phyloP scores from a whole-genome alignment of 345 rosid genomes.

The Rhodamnia argentea region DNA sequence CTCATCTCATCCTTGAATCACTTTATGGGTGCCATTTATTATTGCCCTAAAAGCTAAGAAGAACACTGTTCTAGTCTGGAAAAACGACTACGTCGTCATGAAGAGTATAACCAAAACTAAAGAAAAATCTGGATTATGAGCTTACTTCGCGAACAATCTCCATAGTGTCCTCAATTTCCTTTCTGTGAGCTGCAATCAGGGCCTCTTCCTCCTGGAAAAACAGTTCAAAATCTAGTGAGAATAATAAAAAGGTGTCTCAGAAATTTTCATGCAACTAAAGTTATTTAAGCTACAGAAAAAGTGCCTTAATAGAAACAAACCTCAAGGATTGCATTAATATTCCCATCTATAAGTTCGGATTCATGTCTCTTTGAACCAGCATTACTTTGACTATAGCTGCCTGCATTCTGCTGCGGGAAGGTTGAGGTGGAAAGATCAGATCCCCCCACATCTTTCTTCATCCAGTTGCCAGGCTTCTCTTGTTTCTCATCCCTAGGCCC shows the following conservation, averaged over 20 bases:
- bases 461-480: constrained; percentile 43
- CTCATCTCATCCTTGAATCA: background rate
- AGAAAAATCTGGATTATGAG: background rate
- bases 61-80: background rate
- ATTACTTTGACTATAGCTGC: constrained; percentile 30
- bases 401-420: constrained; percentile 28
- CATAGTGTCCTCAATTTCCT: constrained; percentile 99
- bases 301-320: constrained; percentile 21
- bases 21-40: background rate
- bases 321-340: constrained; percentile 77
- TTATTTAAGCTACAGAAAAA: background rate
- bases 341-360: constrained; percentile 54
- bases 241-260: background rate
- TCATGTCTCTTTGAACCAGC: constrained; percentile 32
- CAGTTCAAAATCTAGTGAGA: background rate
- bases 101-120: background rate
- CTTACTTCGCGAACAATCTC: constrained; percentile 96
- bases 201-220: constrained; percentile 80
- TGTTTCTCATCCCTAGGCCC: constrained; percentile 61
- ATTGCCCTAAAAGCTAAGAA: background rate
- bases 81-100: background rate
- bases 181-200: constrained; percentile 81
- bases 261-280: background rate
- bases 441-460: constrained; percentile 39
- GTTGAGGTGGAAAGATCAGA: constrained; percentile 34